Evolutionary conservation across 768 basidiomycete species (phyloP).

Genomic region (Clitopilus hobsonii): DNA sequence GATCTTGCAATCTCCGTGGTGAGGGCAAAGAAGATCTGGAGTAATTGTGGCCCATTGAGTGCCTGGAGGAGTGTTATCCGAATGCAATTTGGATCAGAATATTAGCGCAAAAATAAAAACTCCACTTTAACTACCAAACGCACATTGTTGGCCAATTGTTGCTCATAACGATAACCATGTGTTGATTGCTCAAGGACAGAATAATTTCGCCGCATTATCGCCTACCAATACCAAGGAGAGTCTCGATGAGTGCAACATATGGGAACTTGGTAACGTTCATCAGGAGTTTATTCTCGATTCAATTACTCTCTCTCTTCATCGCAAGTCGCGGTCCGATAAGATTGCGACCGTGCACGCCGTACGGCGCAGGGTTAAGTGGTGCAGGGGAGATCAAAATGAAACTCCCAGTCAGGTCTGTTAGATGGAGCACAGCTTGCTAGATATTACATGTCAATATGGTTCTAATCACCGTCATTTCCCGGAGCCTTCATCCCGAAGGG

Average conservation of each 20-base stretch:
- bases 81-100: background rate
- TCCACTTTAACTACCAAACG: background rate
- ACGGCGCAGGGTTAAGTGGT: background rate
- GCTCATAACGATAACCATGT: background rate
- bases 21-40: background rate
- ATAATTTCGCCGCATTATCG: background rate
- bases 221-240: background rate
- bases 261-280: background rate
- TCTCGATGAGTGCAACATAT: background rate
- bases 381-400: background rate
- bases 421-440: background rate
- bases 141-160: background rate
- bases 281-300: background rate
- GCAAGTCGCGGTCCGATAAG: background rate
- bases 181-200: background rate
- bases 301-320: background rate
- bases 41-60: background rate
- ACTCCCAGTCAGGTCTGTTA: background rate
- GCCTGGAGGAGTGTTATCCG: background rate
- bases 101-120: background rate
- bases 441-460: background rate
- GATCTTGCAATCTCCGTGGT: background rate
- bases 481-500: conserved; percentile 19
- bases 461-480: conserved; percentile 8
- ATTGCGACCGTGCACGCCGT: background rate